Base-by-base conservation (phyloP, 2,329 filamentous ascomycete species). In the Thelonectria blattea region DNA sequence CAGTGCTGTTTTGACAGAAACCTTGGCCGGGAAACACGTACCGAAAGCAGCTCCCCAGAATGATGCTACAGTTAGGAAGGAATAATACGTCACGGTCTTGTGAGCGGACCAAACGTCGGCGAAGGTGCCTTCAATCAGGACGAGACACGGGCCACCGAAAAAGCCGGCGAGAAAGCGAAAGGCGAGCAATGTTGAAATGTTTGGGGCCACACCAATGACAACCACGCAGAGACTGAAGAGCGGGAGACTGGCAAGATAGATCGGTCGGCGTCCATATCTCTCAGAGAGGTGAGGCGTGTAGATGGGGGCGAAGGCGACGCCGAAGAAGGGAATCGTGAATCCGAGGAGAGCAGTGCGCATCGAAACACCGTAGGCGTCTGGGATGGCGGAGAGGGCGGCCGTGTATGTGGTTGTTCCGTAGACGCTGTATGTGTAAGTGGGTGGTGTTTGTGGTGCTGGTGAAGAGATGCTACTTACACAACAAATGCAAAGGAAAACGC, bases 381-480 rank as follows among this genome's bases (percentile, higher is more conserved):
- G 56, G 32, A 58, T 42, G 10, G 56, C 56, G 14, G 15, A 20
- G 34, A 58, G 37, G 27, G 56, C 49, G 14, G 56, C 42, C 6
- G 56, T 53, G 24, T 58, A 58, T 32, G 56, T 58, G 5, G 56
- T 58, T 11, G 56, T 58, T 14, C 56, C 56, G 56, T 58, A 58
- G 18, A 58, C 34, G 22, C 56, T 58, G 22, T 47, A 24, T 45
- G 20, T 24, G 6, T 56, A n/a, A 50, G 42, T 45, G 11, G 18
- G 17, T 12, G 4, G 12, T 10, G 24, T 14, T 18, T 32, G 37
- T 50, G n/a, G 34, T 42, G 20, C 20, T n/a, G 15, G 32, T 43
- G 9, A 18, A 12, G 12, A 20, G 18, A 1, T 22, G 39, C 17
- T 3, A 51, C 54, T 50, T 52, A 57, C 54, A 57, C 9, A 9